Evolutionary conservation across 192 early-diverging fungal species (phyloP), one percentile per base, ranked within the genome.

Genomic region (Powellomyces hirtus): DNA sequence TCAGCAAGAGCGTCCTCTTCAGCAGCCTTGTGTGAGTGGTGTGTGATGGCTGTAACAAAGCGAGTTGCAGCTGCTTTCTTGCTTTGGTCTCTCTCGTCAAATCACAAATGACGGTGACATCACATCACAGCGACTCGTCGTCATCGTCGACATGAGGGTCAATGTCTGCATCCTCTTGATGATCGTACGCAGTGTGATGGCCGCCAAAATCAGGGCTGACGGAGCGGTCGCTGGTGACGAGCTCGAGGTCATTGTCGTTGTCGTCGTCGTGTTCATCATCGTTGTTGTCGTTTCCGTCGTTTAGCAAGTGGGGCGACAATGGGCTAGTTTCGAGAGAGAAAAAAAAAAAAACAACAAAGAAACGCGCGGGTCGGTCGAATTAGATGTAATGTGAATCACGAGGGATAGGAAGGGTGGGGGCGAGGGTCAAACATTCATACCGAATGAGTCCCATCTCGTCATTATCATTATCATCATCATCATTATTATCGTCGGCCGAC

Each of bases 151-250:
- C n/a, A n/a, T n/a, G n/a, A n/a, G n/a, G n/a, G n/a, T n/a, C n/a
- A n/a, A n/a, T n/a, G n/a, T n/a, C n/a, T n/a, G n/a, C n/a, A n/a
- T n/a, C n/a, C n/a, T n/a, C n/a, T n/a, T n/a, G n/a, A n/a, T n/a
- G n/a, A n/a, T n/a, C n/a, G n/a, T n/a, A n/a, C n/a, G n/a, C n/a
- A n/a, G n/a, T n/a, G n/a, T n/a, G n/a, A n/a, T n/a, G n/a, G n/a
- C n/a, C n/a, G n/a, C n/a, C n/a, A n/a, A n/a, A n/a, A n/a, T 42
- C 18, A 42, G 68, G 68, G 33, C 59, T 62, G 0, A 70, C 68
- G 20, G 57, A 50, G 1, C 59, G 58, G 40, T 70, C 68, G 46
- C 68, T 70, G 0, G 68, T 70, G 13, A 62, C 40, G 0, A 70
- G 18, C 3, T 70, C 68, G 24, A 37, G 11, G 7, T 70, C 68